Base-by-base conservation (phyloP, 768 basidiomycete species). In the Tricholoma terreum region DNA sequence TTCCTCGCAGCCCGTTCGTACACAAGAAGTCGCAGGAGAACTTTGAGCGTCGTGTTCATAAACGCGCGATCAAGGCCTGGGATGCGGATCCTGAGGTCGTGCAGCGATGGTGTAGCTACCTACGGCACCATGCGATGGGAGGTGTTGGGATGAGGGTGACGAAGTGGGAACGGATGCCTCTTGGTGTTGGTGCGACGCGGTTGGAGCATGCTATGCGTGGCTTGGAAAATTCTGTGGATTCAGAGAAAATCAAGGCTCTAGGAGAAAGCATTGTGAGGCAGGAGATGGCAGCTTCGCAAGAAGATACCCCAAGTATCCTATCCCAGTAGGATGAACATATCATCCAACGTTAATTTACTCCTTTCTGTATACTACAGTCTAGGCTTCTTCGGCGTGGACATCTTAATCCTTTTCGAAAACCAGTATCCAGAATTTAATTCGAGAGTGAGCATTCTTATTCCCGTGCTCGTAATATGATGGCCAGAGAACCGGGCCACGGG, bases 21-120 rank as follows among this genome's bases (percentile, higher is more conserved):
- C 89, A 95, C 71, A 98, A 98, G 68, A 97, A 96, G 73, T 77
- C 82, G 15, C 94, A 98, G 72, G 94, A 98, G 77, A 98, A 98
- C 73, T 98, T 96, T 69, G 89, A 94, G 69, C 77, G 92, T 24
- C 82, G 78, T 64, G 86, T 87, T 53, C 90, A 95, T 67, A 91
- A 90, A 67, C 83, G 95, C 10, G 82, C 82, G 36, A 84, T 98
- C 73, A 95, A 94, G 72, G 90, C 94, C 0, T 98, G 84, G 80
- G 96, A 98, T 71, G 84, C 94, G 15, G 81, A 94, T 65, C 75
- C 82, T 3, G 84, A 86, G 62, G 85, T 92, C 5, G 79, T 98
- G 10, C 83, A 89, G 27, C 78, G 84, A 58, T 97, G 90, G 92
- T 73, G 92, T 53, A 74, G 80, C 61, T 98, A 96, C 67, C 69